Base-by-base conservation (phyloP, 345 rosid species). In the Eucalyptus tenuipes region DNA sequence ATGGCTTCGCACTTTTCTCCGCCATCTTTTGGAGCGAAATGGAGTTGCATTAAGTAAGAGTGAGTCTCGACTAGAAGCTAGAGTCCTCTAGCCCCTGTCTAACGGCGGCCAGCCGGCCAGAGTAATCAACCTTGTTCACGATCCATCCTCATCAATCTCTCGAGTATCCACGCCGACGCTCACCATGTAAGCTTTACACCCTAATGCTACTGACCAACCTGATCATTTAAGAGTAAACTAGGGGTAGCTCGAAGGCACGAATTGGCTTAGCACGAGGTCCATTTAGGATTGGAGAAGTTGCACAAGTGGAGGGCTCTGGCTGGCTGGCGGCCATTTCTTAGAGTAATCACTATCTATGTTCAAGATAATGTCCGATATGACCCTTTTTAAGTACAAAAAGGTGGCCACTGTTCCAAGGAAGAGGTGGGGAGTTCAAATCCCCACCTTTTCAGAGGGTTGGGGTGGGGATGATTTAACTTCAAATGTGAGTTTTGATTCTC, bases 391-490 rank as follows among this genome's bases (percentile, higher is more conserved):
- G 53, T 50, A 50, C 20, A 50, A 16, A 50, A 8, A 3, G 4
- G 1, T 17, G 8, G 20, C 20, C 53, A 49, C 53, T 50, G 3
- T 50, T 50, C 53, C 20, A 16, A 16, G 1, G 17, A 1, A 1
- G 18, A 49, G 3, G 18, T 49, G 1, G 52, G 7, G 0, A 1
- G 18, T 14, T 49, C 18, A 49, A 14, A 14, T 15, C 52, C 0
- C 1, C 7, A 50, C 53, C 0, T 50, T 16, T 8, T 50, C 53
- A 16, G 15, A 0, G 16, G 20, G 53, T 16, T 6, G 20, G 7
- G 1, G 1, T 50, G 3, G 0, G 52, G 7, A 50, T 50, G 8
- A 50, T 50, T 50, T 50, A 50, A 50, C 20, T 50, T 50, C 8
- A 16, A 50, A 7, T 50, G 20, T 16, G 2, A 7, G 8, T 16